Evolutionary conservation across 108 stramenopile genomes (phyloP).

Genomic region (Seminavis robusta): DNA sequence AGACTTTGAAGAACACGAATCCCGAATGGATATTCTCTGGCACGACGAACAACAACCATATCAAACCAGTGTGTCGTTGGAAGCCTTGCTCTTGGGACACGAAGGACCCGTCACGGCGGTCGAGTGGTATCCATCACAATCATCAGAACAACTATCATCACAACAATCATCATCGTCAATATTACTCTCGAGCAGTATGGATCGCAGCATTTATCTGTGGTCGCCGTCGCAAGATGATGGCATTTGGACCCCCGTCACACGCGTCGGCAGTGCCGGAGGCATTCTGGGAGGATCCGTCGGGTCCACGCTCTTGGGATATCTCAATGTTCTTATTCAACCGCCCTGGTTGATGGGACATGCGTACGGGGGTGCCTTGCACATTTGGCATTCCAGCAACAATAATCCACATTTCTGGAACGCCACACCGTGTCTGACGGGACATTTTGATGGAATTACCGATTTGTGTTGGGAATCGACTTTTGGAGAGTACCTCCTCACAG

Average conservation of each 20-base stretch:
- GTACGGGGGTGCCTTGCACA: constrained; percentile 81
- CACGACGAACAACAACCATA: background rate
- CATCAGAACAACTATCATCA: constrained; percentile 36
- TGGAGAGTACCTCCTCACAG: constrained; percentile 78
- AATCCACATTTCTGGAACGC: constrained; percentile 40
- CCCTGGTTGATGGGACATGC: constrained; percentile 73
- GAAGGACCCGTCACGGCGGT: constrained; percentile 82
- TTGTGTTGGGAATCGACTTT: constrained; percentile 68
- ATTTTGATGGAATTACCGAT: constrained; percentile 73
- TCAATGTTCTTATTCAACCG: constrained; percentile 47
- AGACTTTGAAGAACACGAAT: constrained; percentile 62
- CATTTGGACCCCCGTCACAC: constrained; percentile 77
- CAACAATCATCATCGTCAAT: constrained; percentile 36
- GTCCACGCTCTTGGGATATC: constrained; percentile 71
- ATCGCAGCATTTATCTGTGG: constrained; percentile 83
- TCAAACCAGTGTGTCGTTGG: constrained; percentile 54
- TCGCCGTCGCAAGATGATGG: constrained; percentile 38
- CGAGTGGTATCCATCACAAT: constrained; percentile 51
- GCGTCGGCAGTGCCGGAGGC: constrained; percentile 88
- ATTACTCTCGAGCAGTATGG: constrained; percentile 81
- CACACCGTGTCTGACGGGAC: constrained; percentile 78
- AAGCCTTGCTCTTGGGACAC: constrained; percentile 83
- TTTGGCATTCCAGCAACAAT: constrained; percentile 33
- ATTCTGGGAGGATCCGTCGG: constrained; percentile 83
- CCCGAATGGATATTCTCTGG: constrained; percentile 52